Conservation (phyloP, 805 yeast genomes). For the Candida insectalens region DNA sequence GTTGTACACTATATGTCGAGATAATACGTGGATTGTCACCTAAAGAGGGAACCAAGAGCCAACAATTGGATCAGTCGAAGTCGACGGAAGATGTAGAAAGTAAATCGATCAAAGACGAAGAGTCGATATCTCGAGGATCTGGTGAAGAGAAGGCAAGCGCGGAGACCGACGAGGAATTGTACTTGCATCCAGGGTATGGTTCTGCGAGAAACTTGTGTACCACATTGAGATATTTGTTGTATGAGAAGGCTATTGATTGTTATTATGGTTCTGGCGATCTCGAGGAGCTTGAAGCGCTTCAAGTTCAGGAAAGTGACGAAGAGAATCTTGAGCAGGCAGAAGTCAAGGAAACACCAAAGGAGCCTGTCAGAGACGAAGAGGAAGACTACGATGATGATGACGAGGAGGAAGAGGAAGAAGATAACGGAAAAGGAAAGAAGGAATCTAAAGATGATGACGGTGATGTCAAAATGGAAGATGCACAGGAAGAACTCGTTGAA, state of each 20-base stretch:
- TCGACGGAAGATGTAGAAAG: constrained; percentile 3
- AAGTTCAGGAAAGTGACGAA: constrained; percentile 23
- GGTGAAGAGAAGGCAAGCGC: background rate
- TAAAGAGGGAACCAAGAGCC: constrained; percentile 2
- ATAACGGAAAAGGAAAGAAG: background rate
- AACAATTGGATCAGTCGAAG: constrained; percentile 10
- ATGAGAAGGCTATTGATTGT: constrained; percentile 59
- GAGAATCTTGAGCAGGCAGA: constrained; percentile 12
- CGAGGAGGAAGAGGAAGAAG: constrained; percentile 1
- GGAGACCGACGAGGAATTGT: constrained; percentile 24
- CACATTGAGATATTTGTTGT: constrained; percentile 55
- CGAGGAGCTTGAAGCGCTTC: constrained; percentile 13
- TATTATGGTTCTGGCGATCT: constrained; percentile 8
- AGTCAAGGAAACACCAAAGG: background rate
- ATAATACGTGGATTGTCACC: too few relatives aligned
- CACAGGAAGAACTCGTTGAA: constrained; percentile 17
- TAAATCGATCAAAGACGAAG: constrained; percentile 9
- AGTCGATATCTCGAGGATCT: too few relatives aligned
- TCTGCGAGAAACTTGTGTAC: constrained; percentile 50
- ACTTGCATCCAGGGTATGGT: constrained; percentile 34
- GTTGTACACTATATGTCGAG: constrained; percentile 25
- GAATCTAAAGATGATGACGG: constrained; percentile 18
- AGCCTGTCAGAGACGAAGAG: background rate
- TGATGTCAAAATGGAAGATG: constrained; percentile 24
- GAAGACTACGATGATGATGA: constrained; percentile 2